These are phyloP conservation scores for Euphorbia celastroides DNA, from an alignment of 441 rosid species.

Conservation along the genomic window DNA sequence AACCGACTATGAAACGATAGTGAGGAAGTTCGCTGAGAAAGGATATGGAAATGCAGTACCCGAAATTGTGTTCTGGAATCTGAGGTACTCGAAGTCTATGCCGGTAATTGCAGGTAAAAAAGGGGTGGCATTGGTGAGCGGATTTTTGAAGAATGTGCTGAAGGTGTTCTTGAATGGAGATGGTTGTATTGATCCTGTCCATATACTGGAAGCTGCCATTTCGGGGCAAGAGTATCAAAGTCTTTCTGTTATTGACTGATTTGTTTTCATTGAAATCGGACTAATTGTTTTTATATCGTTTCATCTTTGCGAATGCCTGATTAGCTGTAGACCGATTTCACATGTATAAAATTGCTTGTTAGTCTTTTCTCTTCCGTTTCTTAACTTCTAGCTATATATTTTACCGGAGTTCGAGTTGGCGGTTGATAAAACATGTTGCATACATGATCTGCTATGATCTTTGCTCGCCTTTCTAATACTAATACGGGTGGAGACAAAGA, in stretches of 20 bases:
- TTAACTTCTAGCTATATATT: too few relatives aligned
- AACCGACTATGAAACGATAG: slow-evolving; percentile 39
- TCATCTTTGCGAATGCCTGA: too few relatives aligned
- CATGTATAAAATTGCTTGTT: too few relatives aligned
- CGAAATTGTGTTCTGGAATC: slow-evolving; percentile 57
- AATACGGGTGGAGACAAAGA: too few relatives aligned
- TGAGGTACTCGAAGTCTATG: slow-evolving; percentile 50
- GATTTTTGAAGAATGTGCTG: slow-evolving; percentile 53
- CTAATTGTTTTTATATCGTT: too few relatives aligned
- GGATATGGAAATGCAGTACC: slow-evolving; percentile 45
- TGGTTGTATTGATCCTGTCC: slow-evolving; percentile 29
- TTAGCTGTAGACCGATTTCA: too few relatives aligned
- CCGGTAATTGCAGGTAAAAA: slow-evolving; percentile 36
- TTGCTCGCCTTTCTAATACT: too few relatives aligned
- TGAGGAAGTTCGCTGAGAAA: slow-evolving; percentile 31
- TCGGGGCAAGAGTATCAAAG: slow-evolving; percentile 14
- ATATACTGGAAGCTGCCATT: slow-evolving; percentile 40
- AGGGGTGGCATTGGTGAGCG: slow-evolving; percentile 56
- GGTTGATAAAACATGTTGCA: too few relatives aligned
- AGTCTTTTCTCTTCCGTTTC: too few relatives aligned
- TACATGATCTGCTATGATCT: too few relatives aligned
- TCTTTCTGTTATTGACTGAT: neutral
- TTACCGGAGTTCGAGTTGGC: too few relatives aligned
- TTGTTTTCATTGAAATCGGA: too few relatives aligned
- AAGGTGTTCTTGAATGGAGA: slow-evolving; percentile 43